Evolutionary conservation across 2,329 filamentous ascomycete genomes (phyloP), one percentile per base, ranked within the genome.

Genomic region (Phialophora expanda): DNA sequence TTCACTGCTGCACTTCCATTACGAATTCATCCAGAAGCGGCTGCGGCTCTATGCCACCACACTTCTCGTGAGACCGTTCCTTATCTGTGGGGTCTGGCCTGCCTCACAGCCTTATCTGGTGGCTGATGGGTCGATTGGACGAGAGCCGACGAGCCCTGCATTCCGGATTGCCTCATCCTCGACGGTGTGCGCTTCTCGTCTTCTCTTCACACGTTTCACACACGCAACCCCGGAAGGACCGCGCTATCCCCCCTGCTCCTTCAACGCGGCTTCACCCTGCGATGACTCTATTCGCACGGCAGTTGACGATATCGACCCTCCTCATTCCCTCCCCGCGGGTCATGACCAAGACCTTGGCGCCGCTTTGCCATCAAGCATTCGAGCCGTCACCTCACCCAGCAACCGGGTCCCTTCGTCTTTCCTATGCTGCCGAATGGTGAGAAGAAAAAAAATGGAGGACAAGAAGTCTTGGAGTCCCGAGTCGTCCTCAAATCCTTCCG

Each of bases 401-500:
- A 38, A 38, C 22, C 30, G 5, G 38, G 22, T 34, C 28, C 28
- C 12, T 20, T 24, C 30, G 48, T 11, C 28, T 62, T 20, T n/a
- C 38, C 12, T 46, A 30, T 30, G 55, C 55, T 61, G 60, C 51
- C 48, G 26, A 53, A 62, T 56, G 41, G 54, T 56, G 53, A 61
- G 38, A 50, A 41, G 59, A 17, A 51, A 54, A 20, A 58, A 60
- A n/a, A 69, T 69, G 69, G 69, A 70, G 48, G 69, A 71, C 61
- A 69, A 68, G 38, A 71, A 71, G 55, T 50, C 50, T 24, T 71
- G 69, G 69, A 68, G 62, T 60, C 67, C 69, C 26, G 67, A 71
- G 57, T 69, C 68, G 12, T 70, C 68, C 12, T 64, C 66, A 17
- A 62, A 61, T 50, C 61, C 65, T 24, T 69, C 69, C 9, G 64